A percentile compares a stretch with the other conserved stretches of the same genome.
Conservation (phyloP, 2,329 filamentous ascomycete species). For the Aspergillus sp. region DNA sequence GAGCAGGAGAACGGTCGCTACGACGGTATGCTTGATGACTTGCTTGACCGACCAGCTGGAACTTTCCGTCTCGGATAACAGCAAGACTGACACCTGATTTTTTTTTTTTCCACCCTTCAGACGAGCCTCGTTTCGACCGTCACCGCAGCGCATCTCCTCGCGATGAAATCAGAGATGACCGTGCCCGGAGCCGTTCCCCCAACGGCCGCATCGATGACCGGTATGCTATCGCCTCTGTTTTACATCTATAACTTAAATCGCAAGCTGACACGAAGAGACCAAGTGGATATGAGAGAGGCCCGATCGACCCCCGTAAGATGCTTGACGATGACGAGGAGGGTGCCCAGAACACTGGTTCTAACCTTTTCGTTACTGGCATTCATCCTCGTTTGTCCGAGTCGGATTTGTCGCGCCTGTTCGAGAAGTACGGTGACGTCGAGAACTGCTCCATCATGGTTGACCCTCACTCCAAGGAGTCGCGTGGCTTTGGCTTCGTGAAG, state of each 20-base stretch:
- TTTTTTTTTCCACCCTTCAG: slow-evolving; percentile 20
- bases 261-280: slow-evolving; percentile 27
- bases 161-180: slow-evolving; percentile 47
- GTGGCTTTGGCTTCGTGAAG: slow-evolving; percentile 98
- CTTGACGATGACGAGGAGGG: slow-evolving; percentile 59
- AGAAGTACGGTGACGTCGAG: slow-evolving; percentile 98
- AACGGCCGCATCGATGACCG: slow-evolving; percentile 51
- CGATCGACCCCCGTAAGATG: slow-evolving; percentile 41
- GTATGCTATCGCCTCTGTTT: slow-evolving; percentile 27
- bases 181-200: slow-evolving; percentile 59
- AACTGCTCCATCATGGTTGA: slow-evolving; percentile 99
- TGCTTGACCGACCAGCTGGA: background rate
- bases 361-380: slow-evolving; percentile 97
- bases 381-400: slow-evolving; percentile 84
- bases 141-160: slow-evolving; percentile 62
- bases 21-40: slow-evolving; percentile 47
- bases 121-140: slow-evolving; percentile 59
- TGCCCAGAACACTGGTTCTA: slow-evolving; percentile 86
- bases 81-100: slow-evolving; percentile 9
- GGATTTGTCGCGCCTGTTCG: slow-evolving; percentile 89
- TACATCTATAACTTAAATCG: background rate
- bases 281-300: slow-evolving; percentile 9
- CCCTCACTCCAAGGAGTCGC: slow-evolving; percentile 95
- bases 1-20: slow-evolving; percentile 60
- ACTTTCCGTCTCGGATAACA: background rate